A percentile compares a stretch with the other conserved stretches of the same genome.
Evolutionary conservation across 106 monocot genomes (phyloP).

Genomic region (Dioscorea zingiberensis): DNA sequence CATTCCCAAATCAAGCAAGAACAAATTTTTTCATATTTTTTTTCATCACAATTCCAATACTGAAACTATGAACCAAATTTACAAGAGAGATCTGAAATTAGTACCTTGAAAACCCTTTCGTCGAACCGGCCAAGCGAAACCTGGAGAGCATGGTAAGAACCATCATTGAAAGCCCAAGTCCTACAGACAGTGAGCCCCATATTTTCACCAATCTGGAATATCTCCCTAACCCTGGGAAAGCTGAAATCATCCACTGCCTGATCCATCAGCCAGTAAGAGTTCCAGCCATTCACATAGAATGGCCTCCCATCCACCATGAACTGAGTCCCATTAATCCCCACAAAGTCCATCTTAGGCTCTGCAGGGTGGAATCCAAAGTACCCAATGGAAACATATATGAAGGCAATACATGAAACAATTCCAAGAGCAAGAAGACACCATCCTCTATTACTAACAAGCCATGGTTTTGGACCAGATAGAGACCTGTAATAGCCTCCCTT

Average conservation of each 20-base stretch:
- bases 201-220: constrained; percentile 41
- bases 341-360: constrained; percentile 48
- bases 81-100: too few species aligned
- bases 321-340: constrained; percentile 55
- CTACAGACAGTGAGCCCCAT: constrained; percentile 95
- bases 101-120: constrained; percentile 82
- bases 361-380: constrained; percentile 13
- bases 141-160: constrained; percentile 80
- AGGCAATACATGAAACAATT: constrained; percentile 35
- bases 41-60: too few species aligned
- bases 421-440: constrained; percentile 42
- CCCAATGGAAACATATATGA: constrained; percentile 57
- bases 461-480: too few species aligned
- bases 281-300: constrained; percentile 96
- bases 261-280: constrained; percentile 95
- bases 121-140: constrained; percentile 83
- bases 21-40: too few species aligned
- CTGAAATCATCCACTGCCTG: constrained; percentile 64
- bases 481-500: too few species aligned
- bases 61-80: too few species aligned
- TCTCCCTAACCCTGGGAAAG: constrained; percentile 46
- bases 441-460: constrained; percentile 9
- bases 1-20: too few species aligned
- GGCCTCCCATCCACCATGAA: constrained; percentile 61
- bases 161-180: constrained; percentile 98